phyloP scores from a whole-genome alignment of 805 yeast species.

The Grigorovia transvaalensis region DNA sequence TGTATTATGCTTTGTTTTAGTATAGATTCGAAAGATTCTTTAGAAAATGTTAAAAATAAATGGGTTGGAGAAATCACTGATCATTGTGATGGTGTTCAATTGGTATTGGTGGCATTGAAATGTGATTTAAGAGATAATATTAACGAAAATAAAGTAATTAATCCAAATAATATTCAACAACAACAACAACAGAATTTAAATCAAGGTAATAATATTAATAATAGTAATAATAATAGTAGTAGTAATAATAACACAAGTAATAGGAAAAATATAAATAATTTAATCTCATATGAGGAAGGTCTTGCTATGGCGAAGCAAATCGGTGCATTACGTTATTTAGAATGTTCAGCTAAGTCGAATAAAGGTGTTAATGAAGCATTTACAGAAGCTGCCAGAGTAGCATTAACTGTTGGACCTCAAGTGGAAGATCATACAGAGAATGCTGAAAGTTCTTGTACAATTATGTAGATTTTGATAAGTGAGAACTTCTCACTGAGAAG shows the following conservation, averaged over 20 bases:
- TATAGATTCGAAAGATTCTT: conserved; percentile 86
- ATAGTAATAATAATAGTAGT: conserved; percentile 16
- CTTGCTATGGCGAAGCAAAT: conserved; percentile 82
- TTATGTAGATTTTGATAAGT: conserved; percentile 27
- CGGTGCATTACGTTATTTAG: conserved; percentile 89
- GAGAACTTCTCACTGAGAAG: no score
- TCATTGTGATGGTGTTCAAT: conserved; percentile 92
- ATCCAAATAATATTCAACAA: conserved; percentile 21
- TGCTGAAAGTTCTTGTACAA: conserved; percentile 28
- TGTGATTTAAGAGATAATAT: conserved; percentile 80
- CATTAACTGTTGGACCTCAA: conserved; percentile 78
- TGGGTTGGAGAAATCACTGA: conserved; percentile 98
- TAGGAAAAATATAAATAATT: conserved; percentile 34
- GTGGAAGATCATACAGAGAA: conserved; percentile 42
- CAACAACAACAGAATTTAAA: conserved; percentile 7
- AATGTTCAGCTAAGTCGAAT: conserved; percentile 92
- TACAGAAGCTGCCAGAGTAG: conserved; percentile 97
- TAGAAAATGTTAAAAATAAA: conserved; percentile 87
- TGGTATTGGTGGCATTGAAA: conserved; percentile 87
- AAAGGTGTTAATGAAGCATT: conserved; percentile 99
- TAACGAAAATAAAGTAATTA: conserved; percentile 32
- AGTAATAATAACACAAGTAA: conserved; percentile 21
- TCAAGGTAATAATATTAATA: conserved; percentile 13
- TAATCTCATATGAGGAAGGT: conserved; percentile 89
- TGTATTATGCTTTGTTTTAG: conserved; percentile 94